Percentiles rank a stretch among this genome's conserved stretches.
phyloP scores from a whole-genome alignment of 805 yeast species.

The Hanseniaspora valbyensis region DNA sequence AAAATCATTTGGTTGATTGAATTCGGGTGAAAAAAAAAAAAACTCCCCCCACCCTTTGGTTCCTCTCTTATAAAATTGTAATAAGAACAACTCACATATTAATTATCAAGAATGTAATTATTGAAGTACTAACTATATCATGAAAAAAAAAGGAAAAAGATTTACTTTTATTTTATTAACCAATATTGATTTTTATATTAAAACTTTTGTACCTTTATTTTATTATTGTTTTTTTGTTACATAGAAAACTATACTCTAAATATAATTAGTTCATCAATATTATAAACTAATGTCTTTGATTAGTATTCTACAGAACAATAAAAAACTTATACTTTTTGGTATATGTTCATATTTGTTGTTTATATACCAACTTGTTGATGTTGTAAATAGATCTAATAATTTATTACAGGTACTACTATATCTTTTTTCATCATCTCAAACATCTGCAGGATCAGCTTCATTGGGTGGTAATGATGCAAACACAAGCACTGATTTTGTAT shows the following conservation, averaged over 20 bases:
- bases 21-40: too few species aligned
- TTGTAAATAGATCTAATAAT: not conserved
- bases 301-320: not conserved
- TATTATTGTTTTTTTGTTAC: too few species aligned
- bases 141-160: too few species aligned
- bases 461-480: not conserved
- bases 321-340: constrained; percentile 7
- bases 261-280: not conserved
- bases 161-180: too few species aligned
- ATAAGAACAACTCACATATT: not conserved
- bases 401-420: not conserved
- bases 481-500: not conserved
- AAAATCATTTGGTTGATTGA: too few species aligned
- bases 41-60: too few species aligned
- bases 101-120: not conserved
- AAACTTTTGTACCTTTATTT: too few species aligned
- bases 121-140: too few species aligned
- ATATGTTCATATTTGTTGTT: not conserved
- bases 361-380: not conserved
- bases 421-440: not conserved
- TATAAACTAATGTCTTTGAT: not conserved
- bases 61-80: too few species aligned
- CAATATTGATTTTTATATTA: too few species aligned
- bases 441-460: not conserved
- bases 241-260: too few species aligned